phyloP scores from a whole-genome alignment of 495 filamentous ascomycete species.

The Tuber magnatum region DNA sequence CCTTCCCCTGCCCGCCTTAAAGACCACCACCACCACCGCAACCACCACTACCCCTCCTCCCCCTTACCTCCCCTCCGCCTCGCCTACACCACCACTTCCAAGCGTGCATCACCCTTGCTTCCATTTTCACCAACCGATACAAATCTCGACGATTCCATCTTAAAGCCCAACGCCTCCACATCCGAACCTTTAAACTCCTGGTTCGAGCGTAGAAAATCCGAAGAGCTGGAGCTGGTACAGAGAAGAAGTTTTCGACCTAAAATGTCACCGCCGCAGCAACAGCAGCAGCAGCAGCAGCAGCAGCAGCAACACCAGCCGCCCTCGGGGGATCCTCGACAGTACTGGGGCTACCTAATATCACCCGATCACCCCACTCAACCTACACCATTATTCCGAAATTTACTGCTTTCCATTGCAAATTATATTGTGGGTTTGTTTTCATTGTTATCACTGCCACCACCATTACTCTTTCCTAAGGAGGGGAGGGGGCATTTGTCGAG shows the following conservation, averaged over 20 bases:
- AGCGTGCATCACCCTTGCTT: background rate
- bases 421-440: slow-evolving; percentile 63
- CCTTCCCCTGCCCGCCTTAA: background rate
- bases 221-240: slow-evolving; percentile 34
- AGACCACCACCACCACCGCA: background rate
- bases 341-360: slow-evolving; percentile 81
- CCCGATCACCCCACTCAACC: slow-evolving; percentile 61
- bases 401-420: slow-evolving; percentile 70
- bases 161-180: background rate
- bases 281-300: background rate
- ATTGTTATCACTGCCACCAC: slow-evolving; percentile 6
- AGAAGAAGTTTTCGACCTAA: slow-evolving; percentile 23
- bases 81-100: background rate
- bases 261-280: slow-evolving; percentile 33
- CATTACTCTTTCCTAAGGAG: slow-evolving; percentile 1
- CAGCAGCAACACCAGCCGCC: background rate
- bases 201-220: slow-evolving; percentile 21
- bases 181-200: slow-evolving; percentile 24
- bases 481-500: background rate
- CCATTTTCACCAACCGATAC: background rate
- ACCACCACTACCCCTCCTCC: background rate
- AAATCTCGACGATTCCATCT: background rate
- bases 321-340: slow-evolving; percentile 42
- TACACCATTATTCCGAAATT: slow-evolving; percentile 56
- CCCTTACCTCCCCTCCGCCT: background rate